Evolutionary conservation across 371 early-diverging fungal species (phyloP).

Genomic region (Choanephora cucurbitarum): DNA sequence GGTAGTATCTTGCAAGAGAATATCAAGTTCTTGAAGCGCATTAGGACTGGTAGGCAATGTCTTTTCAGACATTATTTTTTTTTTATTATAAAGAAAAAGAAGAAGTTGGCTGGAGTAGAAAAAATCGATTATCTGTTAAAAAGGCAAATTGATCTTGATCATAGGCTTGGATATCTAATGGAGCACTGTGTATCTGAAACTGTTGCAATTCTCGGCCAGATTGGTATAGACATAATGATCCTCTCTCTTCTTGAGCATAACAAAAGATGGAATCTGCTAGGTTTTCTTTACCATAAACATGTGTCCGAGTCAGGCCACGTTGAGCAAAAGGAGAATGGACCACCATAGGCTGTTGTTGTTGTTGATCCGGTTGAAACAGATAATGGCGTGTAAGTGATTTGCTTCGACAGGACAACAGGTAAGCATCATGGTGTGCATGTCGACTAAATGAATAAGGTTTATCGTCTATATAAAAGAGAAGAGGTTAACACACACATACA

Average conservation of each 20-base stretch:
- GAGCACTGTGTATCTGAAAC: not conserved
- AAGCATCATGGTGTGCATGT: too few relatives aligned
- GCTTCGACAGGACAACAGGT: not conserved
- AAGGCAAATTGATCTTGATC: not conserved
- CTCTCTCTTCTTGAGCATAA: not conserved
- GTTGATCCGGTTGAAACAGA: too few relatives aligned
- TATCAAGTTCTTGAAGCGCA: conserved; percentile 30
- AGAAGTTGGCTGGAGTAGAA: not conserved
- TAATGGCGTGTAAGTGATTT: not conserved
- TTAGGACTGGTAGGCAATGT: conserved; percentile 12
- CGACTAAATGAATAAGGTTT: not conserved
- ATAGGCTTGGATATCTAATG: not conserved
- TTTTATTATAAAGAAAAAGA: not conserved
- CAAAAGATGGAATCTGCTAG: not conserved
- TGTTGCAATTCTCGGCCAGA: not conserved
- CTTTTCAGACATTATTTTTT: conserved; percentile 7
- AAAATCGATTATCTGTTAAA: conserved; percentile 1
- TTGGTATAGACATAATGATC: not conserved
- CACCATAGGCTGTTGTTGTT: too few relatives aligned
- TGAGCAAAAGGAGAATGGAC: not conserved
- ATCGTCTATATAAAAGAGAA: not conserved
- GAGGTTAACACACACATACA: not conserved
- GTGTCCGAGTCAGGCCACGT: not conserved
- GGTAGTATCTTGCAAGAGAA: conserved; percentile 25
- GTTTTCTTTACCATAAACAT: not conserved